phyloP scores from a whole-genome alignment of 371 early-diverging fungal genomes.

The Syncephalastrum racemosum region DNA sequence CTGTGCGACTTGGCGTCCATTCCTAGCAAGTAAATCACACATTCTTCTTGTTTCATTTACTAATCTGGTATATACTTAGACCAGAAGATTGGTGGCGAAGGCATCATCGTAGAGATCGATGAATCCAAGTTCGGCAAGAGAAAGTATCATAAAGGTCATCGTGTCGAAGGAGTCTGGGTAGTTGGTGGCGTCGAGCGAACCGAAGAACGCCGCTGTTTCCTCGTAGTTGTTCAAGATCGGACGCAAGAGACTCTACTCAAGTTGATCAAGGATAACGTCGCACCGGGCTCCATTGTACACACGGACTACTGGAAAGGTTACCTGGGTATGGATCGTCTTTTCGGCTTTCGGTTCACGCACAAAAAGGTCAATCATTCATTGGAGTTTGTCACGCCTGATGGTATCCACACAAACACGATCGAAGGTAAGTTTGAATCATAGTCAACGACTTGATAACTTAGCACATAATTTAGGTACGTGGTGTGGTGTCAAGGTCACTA shows the following conservation, averaged over 20 bases:
- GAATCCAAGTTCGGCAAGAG: constrained; percentile 22
- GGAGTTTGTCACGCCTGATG: constrained; percentile 1
- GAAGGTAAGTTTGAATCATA: constrained; percentile 15
- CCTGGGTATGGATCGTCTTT: too few relatives aligned
- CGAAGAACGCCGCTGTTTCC: constrained; percentile 7
- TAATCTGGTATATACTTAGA: too few relatives aligned
- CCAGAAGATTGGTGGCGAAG: background rate
- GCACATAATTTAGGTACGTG: constrained; percentile 12
- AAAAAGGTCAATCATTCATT: constrained; percentile 9
- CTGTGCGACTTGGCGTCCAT: too few relatives aligned
- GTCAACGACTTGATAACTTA: too few relatives aligned
- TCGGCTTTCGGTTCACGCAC: too few relatives aligned
- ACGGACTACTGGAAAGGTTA: constrained; percentile 17
- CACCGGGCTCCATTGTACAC: constrained; percentile 8
- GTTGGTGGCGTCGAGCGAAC: constrained; percentile 20
- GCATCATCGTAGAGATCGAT: constrained; percentile 16
- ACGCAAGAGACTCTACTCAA: too few relatives aligned
- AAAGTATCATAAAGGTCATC: constrained; percentile 15
- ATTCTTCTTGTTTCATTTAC: too few relatives aligned
- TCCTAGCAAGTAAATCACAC: too few relatives aligned
- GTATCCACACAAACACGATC: constrained; percentile 15
- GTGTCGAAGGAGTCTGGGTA: constrained; percentile 18
- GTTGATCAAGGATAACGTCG: constrained; percentile 6
- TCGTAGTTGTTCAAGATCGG: constrained; percentile 7
- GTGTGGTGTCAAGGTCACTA: constrained; percentile 11